Percentiles rank a stretch among this genome's conserved stretches.
These are phyloP conservation scores for Nakaseomyces delphensis DNA, from an alignment of 1,139 yeast species.

Conservation along the genomic window DNA sequence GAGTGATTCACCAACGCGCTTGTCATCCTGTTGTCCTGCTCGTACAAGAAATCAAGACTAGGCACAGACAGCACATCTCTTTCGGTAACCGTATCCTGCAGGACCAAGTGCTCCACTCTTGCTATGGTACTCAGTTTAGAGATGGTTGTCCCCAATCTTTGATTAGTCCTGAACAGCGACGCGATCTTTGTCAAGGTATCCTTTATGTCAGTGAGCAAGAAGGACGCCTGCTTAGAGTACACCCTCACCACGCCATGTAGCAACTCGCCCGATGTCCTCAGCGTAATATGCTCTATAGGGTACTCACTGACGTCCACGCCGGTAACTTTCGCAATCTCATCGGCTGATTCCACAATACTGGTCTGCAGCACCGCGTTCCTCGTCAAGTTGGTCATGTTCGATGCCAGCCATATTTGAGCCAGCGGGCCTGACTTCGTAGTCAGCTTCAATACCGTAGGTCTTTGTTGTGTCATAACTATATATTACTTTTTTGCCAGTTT, in stretches of 20 bases:
- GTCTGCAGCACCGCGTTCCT: slow-evolving; percentile 70
- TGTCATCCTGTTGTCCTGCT: slow-evolving; percentile 7
- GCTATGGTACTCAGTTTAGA: slow-evolving; percentile 45
- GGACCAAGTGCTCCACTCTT: slow-evolving; percentile 47
- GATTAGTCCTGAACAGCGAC: slow-evolving; percentile 53
- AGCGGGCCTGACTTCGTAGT: slow-evolving; percentile 65
- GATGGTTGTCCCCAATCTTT: slow-evolving; percentile 31
- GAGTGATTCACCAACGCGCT: slow-evolving; percentile 12
- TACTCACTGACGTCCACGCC: slow-evolving; percentile 17
- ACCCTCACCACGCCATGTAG: slow-evolving; percentile 83
- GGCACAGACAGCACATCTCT: slow-evolving; percentile 63
- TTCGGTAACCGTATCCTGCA: slow-evolving; percentile 73
- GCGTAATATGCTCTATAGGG: slow-evolving; percentile 49
- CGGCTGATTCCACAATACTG: slow-evolving; percentile 59
- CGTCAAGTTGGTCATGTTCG: slow-evolving; percentile 71
- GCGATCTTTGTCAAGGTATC: slow-evolving; percentile 69
- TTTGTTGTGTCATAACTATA: not conserved
- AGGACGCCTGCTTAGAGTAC: slow-evolving; percentile 78
- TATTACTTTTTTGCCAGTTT: not conserved
- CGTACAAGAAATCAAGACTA: slow-evolving; percentile 42
- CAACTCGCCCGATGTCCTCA: slow-evolving; percentile 81
- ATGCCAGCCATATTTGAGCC: slow-evolving; percentile 91
- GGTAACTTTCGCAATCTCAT: slow-evolving; percentile 39
- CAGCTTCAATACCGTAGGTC: slow-evolving; percentile 16
- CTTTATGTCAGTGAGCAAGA: slow-evolving; percentile 74